Evolutionary conservation across 495 filamentous ascomycete genomes (phyloP).

Genomic region (Penicillium fimorum): DNA sequence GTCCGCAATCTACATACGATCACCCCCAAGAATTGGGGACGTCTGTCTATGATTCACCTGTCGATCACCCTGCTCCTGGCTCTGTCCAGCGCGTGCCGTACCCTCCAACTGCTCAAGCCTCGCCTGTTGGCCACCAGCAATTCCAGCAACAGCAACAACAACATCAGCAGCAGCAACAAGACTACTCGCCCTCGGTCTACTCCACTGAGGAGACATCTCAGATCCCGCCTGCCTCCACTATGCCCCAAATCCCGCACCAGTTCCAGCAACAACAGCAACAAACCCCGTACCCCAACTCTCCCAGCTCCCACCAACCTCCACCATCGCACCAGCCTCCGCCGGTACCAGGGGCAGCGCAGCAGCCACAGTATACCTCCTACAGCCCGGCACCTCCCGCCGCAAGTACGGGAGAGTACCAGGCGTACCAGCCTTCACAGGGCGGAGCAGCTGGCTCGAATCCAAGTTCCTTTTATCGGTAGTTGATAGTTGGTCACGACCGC

Average conservation of each 20-base stretch:
- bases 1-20: conserved; percentile 71
- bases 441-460: conserved; percentile 39
- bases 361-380: conserved; percentile 43
- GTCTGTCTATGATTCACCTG: conserved; percentile 78
- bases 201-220: conserved; percentile 54
- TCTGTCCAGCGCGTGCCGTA: conserved; percentile 44
- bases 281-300: conserved; percentile 45
- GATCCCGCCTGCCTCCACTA: conserved; percentile 27
- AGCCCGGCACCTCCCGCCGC: conserved; percentile 34
- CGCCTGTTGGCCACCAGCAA: conserved; percentile 40
- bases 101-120: conserved; percentile 39
- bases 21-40: conserved; percentile 83
- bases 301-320: conserved; percentile 44
- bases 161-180: conserved; percentile 28
- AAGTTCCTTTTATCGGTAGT: conserved; percentile 44
- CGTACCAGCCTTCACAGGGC: conserved; percentile 47
- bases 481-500: not conserved
- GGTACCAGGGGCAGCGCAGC: conserved; percentile 41
- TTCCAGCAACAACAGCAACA: conserved; percentile 43
- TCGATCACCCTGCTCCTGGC: conserved; percentile 42
- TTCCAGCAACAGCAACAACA: conserved; percentile 39
- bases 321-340: conserved; percentile 49
- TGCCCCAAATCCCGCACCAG: conserved; percentile 30
- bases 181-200: conserved; percentile 61
- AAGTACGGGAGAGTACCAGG: conserved; percentile 46